Evolutionary conservation across 495 filamentous ascomycete genomes (phyloP).

Genomic region (Patellaria atrata): DNA sequence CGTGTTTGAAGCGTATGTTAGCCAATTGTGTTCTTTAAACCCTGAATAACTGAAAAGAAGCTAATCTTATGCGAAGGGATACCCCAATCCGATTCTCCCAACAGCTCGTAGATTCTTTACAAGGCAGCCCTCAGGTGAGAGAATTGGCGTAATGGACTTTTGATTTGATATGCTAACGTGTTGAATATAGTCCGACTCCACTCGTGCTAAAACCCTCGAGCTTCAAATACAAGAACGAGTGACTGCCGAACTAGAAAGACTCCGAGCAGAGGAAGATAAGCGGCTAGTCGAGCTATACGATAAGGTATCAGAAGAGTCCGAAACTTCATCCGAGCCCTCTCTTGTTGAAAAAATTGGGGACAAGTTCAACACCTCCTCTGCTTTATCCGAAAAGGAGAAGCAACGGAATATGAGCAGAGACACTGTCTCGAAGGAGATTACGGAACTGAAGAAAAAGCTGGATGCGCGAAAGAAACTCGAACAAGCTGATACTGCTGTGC

Average conservation of each 20-base stretch:
- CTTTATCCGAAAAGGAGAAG: constrained; percentile 28
- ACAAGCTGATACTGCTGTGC: constrained; percentile 48
- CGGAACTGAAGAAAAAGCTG: constrained; percentile 57
- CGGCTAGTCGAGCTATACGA: constrained; percentile 49
- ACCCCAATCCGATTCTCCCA: constrained; percentile 77
- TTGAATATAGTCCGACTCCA: constrained; percentile 58
- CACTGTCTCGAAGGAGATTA: constrained; percentile 51
- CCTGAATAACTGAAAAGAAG: constrained; percentile 2
- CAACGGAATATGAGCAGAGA: constrained; percentile 35
- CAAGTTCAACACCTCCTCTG: constrained; percentile 33
- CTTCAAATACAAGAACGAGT: constrained; percentile 83
- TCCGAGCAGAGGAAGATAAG: constrained; percentile 41
- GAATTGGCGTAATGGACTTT: not conserved
- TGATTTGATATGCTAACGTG: constrained; percentile 7
- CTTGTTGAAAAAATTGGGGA: constrained; percentile 29
- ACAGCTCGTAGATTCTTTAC: constrained; percentile 65
- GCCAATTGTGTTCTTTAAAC: constrained; percentile 5
- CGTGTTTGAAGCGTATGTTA: constrained; percentile 27
- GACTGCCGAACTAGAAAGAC: constrained; percentile 62
- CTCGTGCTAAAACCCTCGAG: constrained; percentile 69
- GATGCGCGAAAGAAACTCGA: constrained; percentile 59
- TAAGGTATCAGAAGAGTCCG: constrained; percentile 23
- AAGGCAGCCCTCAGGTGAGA: constrained; percentile 67
- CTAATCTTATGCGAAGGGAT: constrained; percentile 38
- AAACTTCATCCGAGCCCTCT: constrained; percentile 22